Conservation (phyloP, 176 grass and related monocot species). For the Ensete glaucum region DNA sequence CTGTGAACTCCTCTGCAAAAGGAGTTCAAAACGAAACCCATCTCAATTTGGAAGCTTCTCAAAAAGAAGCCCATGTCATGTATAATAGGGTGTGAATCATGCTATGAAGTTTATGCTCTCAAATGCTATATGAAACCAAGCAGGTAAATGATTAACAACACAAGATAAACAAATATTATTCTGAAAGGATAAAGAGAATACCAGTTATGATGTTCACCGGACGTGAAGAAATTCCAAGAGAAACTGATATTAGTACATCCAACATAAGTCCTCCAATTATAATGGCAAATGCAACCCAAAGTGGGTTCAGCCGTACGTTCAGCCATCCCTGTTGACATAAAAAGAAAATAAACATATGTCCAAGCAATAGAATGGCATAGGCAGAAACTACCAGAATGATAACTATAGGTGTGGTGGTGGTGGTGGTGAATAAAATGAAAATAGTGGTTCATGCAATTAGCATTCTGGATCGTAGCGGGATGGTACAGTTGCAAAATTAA, state of each 20-base stretch:
- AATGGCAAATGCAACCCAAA: slow-evolving; percentile 98
- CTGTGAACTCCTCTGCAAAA: too few relatives aligned
- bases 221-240: slow-evolving; percentile 86
- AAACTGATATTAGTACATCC: slow-evolving; percentile 97
- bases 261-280: slow-evolving; percentile 90
- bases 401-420: not conserved
- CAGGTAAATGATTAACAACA: not conserved
- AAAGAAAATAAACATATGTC: slow-evolving; percentile 15
- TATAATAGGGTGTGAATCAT: too few relatives aligned
- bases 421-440: not conserved
- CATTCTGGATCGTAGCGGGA: not conserved
- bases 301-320: slow-evolving; percentile 84
- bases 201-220: slow-evolving; percentile 98
- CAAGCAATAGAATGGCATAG: slow-evolving; percentile 26
- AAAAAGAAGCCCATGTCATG: too few relatives aligned
- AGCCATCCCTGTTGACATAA: slow-evolving; percentile 66
- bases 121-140: not conserved
- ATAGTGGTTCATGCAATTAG: not conserved
- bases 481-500: not conserved
- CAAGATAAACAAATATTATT: not conserved
- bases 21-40: too few relatives aligned
- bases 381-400: slow-evolving; percentile 3
- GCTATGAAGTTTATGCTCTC: too few relatives aligned
- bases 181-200: slow-evolving; percentile 23
- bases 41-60: too few relatives aligned